phyloP scores from a whole-genome alignment of 495 filamentous ascomycete species.

The Aspergillus olivimuriae region DNA sequence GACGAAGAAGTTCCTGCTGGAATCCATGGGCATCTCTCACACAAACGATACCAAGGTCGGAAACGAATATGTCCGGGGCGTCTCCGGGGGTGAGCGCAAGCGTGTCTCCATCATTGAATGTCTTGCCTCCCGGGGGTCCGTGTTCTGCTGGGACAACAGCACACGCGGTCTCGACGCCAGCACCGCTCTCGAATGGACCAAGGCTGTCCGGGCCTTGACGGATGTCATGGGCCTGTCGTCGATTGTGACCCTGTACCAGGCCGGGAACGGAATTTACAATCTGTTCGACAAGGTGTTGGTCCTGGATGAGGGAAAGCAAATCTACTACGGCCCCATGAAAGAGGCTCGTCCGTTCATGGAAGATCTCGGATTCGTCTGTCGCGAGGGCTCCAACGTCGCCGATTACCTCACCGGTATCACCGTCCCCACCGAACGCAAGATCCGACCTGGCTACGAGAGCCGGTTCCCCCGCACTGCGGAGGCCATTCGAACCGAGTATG shows the following conservation, averaged over 20 bases:
- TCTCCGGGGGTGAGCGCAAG: conserved; percentile 79
- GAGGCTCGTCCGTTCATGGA: conserved; percentile 63
- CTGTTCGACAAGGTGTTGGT: conserved; percentile 63
- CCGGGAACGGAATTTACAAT: conserved; percentile 57
- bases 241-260: conserved; percentile 54
- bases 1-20: conserved; percentile 62
- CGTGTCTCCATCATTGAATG: conserved; percentile 64
- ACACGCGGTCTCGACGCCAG: conserved; percentile 56
- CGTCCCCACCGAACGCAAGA: conserved; percentile 57
- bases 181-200: conserved; percentile 52
- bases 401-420: conserved; percentile 70
- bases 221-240: conserved; percentile 40
- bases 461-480: conserved; percentile 43
- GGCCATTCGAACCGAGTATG: conserved; percentile 29
- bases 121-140: conserved; percentile 54
- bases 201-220: conserved; percentile 41
- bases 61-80: conserved; percentile 70
- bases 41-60: conserved; percentile 76
- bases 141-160: conserved; percentile 59
- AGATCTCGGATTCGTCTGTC: conserved; percentile 60
- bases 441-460: conserved; percentile 46
- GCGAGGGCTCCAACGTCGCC: conserved; percentile 61
- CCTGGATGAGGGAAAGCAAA: conserved; percentile 56
- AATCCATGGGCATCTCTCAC: conserved; percentile 70
- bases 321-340: conserved; percentile 53